Evolutionary conservation across 2,329 filamentous ascomycete genomes (phyloP).

Genomic region (Acrocalymma vagum): DNA sequence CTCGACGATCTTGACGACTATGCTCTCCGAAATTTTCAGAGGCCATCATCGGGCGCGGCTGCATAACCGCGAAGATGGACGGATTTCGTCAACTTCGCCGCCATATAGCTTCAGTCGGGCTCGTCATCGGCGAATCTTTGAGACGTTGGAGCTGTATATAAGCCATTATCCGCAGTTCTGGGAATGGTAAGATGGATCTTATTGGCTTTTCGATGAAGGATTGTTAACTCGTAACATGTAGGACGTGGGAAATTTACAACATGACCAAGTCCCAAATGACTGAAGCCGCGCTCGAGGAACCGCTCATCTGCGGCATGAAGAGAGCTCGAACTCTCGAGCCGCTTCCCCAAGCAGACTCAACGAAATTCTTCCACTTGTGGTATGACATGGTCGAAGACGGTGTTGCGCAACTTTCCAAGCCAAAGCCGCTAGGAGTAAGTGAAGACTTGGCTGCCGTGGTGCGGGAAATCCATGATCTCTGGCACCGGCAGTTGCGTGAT

Average conservation of each 20-base stretch:
- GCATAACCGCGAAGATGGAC: constrained; percentile 7
- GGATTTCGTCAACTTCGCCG: constrained; percentile 4
- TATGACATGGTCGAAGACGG: constrained; percentile 8
- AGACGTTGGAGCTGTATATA: constrained; percentile 6
- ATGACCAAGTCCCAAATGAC: constrained; percentile 2
- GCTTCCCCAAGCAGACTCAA: not conserved
- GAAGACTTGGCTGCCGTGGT: constrained; percentile 1
- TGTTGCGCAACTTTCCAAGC: not conserved
- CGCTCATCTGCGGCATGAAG: constrained; percentile 4
- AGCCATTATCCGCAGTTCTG: constrained; percentile 4
- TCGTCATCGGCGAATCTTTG: constrained; percentile 5
- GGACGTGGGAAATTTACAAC: constrained; percentile 6
- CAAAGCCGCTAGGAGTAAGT: not conserved
- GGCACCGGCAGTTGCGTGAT: constrained; percentile 2
- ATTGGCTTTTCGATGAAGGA: not conserved
- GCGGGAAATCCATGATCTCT: constrained; percentile 2
- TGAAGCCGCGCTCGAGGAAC: not conserved
- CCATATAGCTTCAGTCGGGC: constrained; percentile 6
- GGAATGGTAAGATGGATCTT: constrained; percentile 5
- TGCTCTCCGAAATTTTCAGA: constrained; percentile 6
- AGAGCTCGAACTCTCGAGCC: not conserved
- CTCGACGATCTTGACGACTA: constrained; percentile 3
- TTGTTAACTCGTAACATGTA: not conserved
- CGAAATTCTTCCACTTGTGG: constrained; percentile 5
- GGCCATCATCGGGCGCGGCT: constrained; percentile 3